These are phyloP conservation scores for Ammopiptanthus mongolicus DNA, from an alignment of 306 rosid genomes.

Conservation along the genomic window DNA sequence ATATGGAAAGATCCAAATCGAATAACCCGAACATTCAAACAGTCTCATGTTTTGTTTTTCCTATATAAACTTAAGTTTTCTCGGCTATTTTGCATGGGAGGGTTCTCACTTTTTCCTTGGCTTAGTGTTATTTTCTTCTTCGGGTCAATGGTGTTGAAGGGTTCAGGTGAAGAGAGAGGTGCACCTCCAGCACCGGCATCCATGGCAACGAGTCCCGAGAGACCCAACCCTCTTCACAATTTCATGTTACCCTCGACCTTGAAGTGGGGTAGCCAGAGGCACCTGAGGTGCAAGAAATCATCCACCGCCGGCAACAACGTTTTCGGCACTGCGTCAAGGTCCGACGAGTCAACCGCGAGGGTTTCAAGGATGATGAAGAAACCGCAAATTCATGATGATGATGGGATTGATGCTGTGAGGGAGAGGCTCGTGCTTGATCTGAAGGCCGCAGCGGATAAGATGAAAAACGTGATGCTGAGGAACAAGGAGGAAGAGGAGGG, in stretches of 20 bases:
- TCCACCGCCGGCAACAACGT: background rate
- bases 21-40: constrained; percentile 47
- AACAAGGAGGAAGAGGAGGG: background rate
- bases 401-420: background rate
- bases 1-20: background rate
- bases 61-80: constrained; percentile 37
- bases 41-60: background rate
- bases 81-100: constrained; percentile 41
- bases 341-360: too few relatives aligned
- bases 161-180: constrained; percentile 14
- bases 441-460: background rate
- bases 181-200: constrained; percentile 3
- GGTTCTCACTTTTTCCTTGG: background rate
- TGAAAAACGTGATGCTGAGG: background rate
- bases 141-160: constrained; percentile 37
- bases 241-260: constrained; percentile 48
- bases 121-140: background rate
- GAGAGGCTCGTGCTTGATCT: background rate
- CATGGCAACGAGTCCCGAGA: constrained; percentile 47
- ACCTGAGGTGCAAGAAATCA: constrained; percentile 43
- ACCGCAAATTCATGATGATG: background rate
- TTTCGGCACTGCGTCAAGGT: too few relatives aligned
- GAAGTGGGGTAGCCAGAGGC: constrained; percentile 71
- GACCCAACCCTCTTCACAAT: constrained; percentile 64
- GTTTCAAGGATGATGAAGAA: too few relatives aligned